These are phyloP conservation scores for Pseudozyma pruni DNA, from an alignment of 1,284 basidiomycete species.

Conservation along the genomic window DNA sequence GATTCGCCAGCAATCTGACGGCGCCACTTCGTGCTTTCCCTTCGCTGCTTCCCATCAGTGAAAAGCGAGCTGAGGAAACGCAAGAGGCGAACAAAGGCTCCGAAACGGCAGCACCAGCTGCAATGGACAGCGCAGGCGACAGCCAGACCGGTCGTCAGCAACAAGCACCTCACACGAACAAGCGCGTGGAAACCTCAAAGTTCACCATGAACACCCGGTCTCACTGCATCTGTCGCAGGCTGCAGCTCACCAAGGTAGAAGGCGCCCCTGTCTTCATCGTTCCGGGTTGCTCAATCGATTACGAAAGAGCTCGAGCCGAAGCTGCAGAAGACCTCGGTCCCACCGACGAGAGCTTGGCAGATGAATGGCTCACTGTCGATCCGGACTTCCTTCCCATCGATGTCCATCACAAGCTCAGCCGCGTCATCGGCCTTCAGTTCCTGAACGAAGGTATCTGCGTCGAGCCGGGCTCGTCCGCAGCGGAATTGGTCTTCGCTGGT, in stretches of 20 bases:
- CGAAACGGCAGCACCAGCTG: not conserved
- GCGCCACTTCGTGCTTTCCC: conserved; percentile 33
- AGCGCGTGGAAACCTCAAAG: not conserved
- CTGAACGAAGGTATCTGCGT: conserved; percentile 41
- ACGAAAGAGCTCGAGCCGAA: conserved; percentile 28
- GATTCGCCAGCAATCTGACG: conserved; percentile 31
- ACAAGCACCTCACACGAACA: conserved; percentile 1
- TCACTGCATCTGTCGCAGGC: conserved; percentile 33
- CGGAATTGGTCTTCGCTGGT: conserved; percentile 17
- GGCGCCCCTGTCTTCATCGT: conserved; percentile 43
- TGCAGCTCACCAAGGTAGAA: conserved; percentile 22
- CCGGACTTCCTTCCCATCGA: conserved; percentile 41
- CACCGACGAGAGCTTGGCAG: conserved; percentile 19
- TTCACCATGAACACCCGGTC: conserved; percentile 38
- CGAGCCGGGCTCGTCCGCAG: conserved; percentile 35
- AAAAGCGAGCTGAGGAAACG: conserved; percentile 23
- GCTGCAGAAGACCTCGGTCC: conserved; percentile 31
- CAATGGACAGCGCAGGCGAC: not conserved
- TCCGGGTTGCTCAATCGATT: conserved; percentile 46
- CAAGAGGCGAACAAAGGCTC: conserved; percentile 1
- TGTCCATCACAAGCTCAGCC: conserved; percentile 44
- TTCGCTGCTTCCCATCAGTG: conserved; percentile 33
- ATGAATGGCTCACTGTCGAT: conserved; percentile 44
- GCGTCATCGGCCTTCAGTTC: conserved; percentile 46
- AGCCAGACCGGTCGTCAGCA: not conserved